Conservation (phyloP, 164 flowering plant species). For the Houttuynia cordata region DNA sequence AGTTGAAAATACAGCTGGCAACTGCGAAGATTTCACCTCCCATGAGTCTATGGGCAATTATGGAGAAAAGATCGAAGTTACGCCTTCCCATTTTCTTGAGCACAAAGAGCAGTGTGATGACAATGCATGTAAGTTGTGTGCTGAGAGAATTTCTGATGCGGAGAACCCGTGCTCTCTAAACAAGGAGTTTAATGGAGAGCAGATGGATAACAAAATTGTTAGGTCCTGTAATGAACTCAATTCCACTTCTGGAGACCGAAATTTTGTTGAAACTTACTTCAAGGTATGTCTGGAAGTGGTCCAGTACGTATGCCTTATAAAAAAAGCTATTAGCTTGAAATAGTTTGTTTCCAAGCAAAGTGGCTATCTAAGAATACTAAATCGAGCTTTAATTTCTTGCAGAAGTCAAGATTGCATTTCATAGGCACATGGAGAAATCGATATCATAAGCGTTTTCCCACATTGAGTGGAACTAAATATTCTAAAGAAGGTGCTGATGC, state of each 20-base stretch:
- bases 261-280: conserved; percentile 94
- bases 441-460: conserved; percentile 68
- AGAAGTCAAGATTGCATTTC: conserved; percentile 92
- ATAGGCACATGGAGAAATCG: conserved; percentile 98
- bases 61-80: conserved; percentile 9
- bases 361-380: neutral
- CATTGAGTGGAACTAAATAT: conserved; percentile 16
- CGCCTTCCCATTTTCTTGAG: neutral
- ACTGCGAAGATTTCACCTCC: conserved; percentile 1
- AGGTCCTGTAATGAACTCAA: conserved; percentile 23
- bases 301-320: neutral
- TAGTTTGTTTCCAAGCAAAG: no score
- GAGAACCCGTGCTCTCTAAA: conserved; percentile 17
- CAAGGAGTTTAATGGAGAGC: conserved; percentile 3
- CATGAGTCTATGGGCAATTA: conserved; percentile 7
- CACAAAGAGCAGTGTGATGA: conserved; percentile 14
- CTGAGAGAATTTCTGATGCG: conserved; percentile 23
- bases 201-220: neutral
- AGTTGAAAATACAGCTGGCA: neutral
- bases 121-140: conserved; percentile 14
- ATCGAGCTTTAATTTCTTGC: conserved; percentile 11
- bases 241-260: conserved; percentile 69
- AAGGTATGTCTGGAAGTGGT: conserved; percentile 41
- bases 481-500: conserved; percentile 14
- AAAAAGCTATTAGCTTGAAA: neutral